Evolutionary conservation across 768 basidiomycete genomes (phyloP).

Genomic region (Hydnomerulius pinastri): DNA sequence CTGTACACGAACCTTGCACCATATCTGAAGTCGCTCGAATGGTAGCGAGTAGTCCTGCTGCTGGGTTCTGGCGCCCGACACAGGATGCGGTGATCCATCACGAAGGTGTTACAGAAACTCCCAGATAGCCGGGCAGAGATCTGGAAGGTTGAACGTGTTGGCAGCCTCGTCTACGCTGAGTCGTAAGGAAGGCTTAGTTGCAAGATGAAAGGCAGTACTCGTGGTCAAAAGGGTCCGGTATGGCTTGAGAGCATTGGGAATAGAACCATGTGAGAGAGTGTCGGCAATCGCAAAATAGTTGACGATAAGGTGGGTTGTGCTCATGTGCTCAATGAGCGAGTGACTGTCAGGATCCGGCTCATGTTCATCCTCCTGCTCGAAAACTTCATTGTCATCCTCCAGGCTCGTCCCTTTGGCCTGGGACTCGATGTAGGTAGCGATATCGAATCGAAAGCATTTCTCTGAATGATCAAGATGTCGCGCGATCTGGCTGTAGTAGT

Average conservation of each 20-base stretch:
- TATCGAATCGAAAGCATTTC: conserved; percentile 9
- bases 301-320: neutral
- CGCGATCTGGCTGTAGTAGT: conserved; percentile 3
- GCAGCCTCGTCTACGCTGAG: conserved; percentile 2
- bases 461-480: neutral
- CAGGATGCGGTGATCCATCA: no score
- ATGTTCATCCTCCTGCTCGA: neutral
- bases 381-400: neutral
- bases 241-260: neutral
- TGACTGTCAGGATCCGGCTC: neutral
- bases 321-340: neutral
- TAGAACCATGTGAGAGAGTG: neutral
- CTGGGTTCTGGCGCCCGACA: no score
- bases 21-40: conserved; percentile 3
- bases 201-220: conserved; percentile 6
- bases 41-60: no score
- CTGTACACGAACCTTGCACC: neutral
- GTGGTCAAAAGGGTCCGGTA: neutral
- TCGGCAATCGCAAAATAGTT: neutral
- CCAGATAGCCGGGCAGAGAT: neutral
- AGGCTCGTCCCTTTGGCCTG: no score
- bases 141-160: neutral
- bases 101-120: no score
- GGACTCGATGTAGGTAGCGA: neutral
- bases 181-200: neutral